phyloP scores from a whole-genome alignment of 2,329 filamentous ascomycete genomes.

The Leptographium lundbergii region DNA sequence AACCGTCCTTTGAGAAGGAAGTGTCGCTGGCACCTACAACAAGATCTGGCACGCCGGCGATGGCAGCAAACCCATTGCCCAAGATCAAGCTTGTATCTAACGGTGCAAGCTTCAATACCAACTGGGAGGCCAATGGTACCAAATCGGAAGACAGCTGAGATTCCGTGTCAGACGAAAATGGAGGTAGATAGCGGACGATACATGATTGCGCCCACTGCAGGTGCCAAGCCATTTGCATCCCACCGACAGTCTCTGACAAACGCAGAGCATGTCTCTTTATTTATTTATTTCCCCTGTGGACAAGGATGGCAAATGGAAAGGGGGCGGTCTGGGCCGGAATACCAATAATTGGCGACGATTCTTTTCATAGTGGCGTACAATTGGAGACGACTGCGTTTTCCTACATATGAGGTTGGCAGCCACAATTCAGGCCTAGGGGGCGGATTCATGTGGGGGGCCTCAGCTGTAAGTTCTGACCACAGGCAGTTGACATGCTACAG shows the following conservation, averaged over 20 bases:
- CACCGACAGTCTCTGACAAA: neutral
- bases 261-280: neutral
- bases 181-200: neutral
- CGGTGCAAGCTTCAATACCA: conserved; percentile 3
- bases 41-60: conserved; percentile 16
- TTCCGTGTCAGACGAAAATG: neutral
- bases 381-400: neutral
- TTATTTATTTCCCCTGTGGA: neutral
- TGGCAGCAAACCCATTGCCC: conserved; percentile 7
- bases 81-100: conserved; percentile 17
- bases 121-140: conserved; percentile 1
- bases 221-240: neutral
- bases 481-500: neutral
- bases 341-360: conserved; percentile 3
- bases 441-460: neutral
- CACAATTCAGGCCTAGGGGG: neutral
- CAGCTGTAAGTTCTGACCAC: neutral
- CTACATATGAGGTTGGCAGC: neutral
- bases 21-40: conserved; percentile 28
- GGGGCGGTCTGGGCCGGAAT: conserved; percentile 1
- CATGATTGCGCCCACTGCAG: neutral
- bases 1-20: conserved; percentile 19
- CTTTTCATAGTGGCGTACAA: neutral
- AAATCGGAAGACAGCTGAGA: conserved; percentile 5
- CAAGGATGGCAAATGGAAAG: neutral